Evolutionary conservation across 2,329 filamentous ascomycete species (phyloP), one percentile per base, ranked within the genome.

Genomic region (Zymoseptoria passerinii): DNA sequence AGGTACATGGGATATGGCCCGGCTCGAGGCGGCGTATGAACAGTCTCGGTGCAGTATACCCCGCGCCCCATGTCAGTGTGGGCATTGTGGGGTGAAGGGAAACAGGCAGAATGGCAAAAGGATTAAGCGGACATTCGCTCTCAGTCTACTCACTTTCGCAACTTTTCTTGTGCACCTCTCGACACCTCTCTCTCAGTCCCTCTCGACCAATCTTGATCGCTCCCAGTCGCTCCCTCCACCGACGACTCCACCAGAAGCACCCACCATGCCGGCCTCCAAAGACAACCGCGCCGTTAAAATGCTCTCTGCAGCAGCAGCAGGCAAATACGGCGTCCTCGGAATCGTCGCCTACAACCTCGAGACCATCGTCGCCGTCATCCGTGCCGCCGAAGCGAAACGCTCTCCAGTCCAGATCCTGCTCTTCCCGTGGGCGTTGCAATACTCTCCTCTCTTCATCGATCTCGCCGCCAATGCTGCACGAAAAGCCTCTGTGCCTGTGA

Each of bases 361-460:
- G 74, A 83, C 83, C 52, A 85, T 90, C 63, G 76, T 89, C 27
- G 86, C 84, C 1, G 84, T 83, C 3, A 83, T 89, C 52, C 80
- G 81, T 64, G 87, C 87, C 8, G 87, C 87, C 60, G 86, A 89
- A 73, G 79, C 80, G 27, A 85, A 85, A 61, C 77, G 77, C 52
- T 86, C 85, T 0, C 86, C 87, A 0, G 80, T 85, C 59, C 88
- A 89, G 77, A 83, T 89, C 65, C 83, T 87, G 27, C 81, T 89
- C 64, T 89, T 90, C 73, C 87, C 87, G 19, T 89, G 87, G 87
- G 85, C 86, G 0, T 79, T 89, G 55, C 76, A 84, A 62, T 89
- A 87, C 74, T 84, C 84, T 3, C 80, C 80, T 56, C 69, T 77
- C 18, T 72, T 79, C 56, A 68, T 78, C 28, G 76, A 78, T 55